Base-by-base conservation (phyloP, 495 filamentous ascomycete species). In the Ramalina peruviana region DNA sequence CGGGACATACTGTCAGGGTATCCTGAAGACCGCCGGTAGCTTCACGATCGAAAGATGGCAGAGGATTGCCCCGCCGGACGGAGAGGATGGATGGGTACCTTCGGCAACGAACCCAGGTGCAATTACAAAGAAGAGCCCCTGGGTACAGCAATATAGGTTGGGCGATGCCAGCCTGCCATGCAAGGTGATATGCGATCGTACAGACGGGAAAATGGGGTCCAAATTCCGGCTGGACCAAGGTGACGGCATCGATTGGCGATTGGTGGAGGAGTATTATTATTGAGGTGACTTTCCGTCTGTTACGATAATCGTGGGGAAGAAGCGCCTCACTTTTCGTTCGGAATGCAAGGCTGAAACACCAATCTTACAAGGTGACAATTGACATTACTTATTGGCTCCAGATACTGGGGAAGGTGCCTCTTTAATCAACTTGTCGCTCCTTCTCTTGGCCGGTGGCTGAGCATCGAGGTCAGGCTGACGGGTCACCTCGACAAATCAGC, bases 31-130 rank as follows among this genome's bases (percentile, higher is more conserved):
- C 2, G 68, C 62, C 12, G 37, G 36, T 13, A 49, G 47, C 37
- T 43, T 77, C 16, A 60, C 58, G 4, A 59, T 72, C 0, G 70
- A 72, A 59, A 55, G 74, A 53, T 71, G 69, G 72, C 54, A 59
- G 36, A 66, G 64, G 60, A 55, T 61, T 52, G 10, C 46, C 9
- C 30, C 30, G 30, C 30, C 30, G 30, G 30, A 33, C 12, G 30
- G 30, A 33, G 30, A 33, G 10, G 40, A 53, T 38, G 5, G 5
- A 7, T 50, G 17, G 38, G 36, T 13, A 20, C n/a, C n/a, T 44
- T 15, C 15, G 6, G 21, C 36, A 25, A 17, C 21, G 13, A 33
- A 13, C 3, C 30, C 7, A 10, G 30, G 40, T 17, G 50, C 4
- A 33, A 16, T 52, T 27, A 16, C 30, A 47, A 25, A 25, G 50